Percentiles rank a stretch among this genome's conserved stretches.
Conservation (phyloP, 805 yeast genomes). For the Lipomyces sp. region DNA sequence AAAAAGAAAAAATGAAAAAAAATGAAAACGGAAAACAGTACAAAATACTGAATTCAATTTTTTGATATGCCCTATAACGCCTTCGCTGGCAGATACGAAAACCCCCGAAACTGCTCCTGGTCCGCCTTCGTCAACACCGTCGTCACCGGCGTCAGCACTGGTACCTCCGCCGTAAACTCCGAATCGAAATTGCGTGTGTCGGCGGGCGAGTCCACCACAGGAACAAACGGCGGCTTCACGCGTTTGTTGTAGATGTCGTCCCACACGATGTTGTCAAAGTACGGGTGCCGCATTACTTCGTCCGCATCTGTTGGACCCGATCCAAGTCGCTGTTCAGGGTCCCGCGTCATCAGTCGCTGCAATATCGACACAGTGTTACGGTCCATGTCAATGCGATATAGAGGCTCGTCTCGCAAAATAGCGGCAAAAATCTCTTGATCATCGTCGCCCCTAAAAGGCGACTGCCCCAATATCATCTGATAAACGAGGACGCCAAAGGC, state of each 20-base stretch:
- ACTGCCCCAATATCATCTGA: constrained; percentile 94
- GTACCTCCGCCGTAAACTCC: constrained; percentile 55
- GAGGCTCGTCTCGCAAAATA: constrained; percentile 90
- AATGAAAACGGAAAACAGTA: too few relatives aligned
- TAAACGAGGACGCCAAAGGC: constrained; percentile 95
- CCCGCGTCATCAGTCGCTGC: constrained; percentile 86
- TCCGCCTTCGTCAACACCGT: constrained; percentile 77
- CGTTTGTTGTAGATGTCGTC: constrained; percentile 73
- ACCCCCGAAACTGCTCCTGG: constrained; percentile 97
- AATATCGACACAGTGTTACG: constrained; percentile 91
- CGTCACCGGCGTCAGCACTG: constrained; percentile 72
- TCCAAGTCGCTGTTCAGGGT: constrained; percentile 80
- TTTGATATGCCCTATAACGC: too few relatives aligned
- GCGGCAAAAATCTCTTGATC: constrained; percentile 97
- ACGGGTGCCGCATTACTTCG: constrained; percentile 94
- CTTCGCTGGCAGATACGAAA: constrained; percentile 60
- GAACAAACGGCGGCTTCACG: constrained; percentile 85
- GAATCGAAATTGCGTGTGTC: constrained; percentile 92
- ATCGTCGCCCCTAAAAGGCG: constrained; percentile 96
- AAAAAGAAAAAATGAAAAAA: too few relatives aligned
- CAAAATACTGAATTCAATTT: too few relatives aligned
- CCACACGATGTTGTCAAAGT: constrained; percentile 84
- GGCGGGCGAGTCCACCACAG: constrained; percentile 80
- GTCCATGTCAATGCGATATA: constrained; percentile 96
- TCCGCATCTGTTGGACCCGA: constrained; percentile 82